Evolutionary conservation across 768 basidiomycete genomes (phyloP).

Genomic region (Hygrocybe punicea): DNA sequence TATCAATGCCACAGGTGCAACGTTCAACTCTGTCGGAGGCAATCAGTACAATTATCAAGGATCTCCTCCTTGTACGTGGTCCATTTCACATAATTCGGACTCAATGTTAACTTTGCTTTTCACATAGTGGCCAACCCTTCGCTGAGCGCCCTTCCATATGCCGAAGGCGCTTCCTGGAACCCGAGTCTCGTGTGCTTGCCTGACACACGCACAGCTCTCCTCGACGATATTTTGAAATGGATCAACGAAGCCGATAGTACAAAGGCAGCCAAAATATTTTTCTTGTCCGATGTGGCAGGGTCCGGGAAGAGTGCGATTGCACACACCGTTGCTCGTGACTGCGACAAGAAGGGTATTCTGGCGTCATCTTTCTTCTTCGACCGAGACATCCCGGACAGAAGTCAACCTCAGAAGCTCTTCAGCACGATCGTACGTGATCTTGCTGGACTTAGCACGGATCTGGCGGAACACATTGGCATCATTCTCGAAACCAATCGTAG

Average conservation of each 20-base stretch:
- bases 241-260: conserved; percentile 6
- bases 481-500: conserved; percentile 9
- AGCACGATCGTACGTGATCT: conserved; percentile 21
- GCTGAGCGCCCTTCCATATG: conserved; percentile 4
- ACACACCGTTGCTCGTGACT: conserved; percentile 17
- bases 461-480: conserved; percentile 12
- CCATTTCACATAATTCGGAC: too few species aligned
- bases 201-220: conserved; percentile 9
- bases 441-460: conserved; percentile 1
- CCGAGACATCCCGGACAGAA: conserved; percentile 8
- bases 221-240: conserved; percentile 11
- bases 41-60: neutral
- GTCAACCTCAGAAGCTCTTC: conserved; percentile 11
- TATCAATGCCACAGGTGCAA: too few species aligned
- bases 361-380: conserved; percentile 25
- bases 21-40: too few species aligned
- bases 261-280: conserved; percentile 10
- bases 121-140: too few species aligned
- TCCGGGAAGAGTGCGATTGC: conserved; percentile 22
- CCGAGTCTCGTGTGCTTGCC: conserved; percentile 8
- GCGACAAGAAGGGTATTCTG: conserved; percentile 9
- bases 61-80: too few species aligned
- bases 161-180: conserved; percentile 14
- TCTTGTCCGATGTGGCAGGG: conserved; percentile 19
- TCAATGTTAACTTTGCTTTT: too few species aligned